These are phyloP conservation scores for Lactarius tabidus DNA, from an alignment of 768 basidiomycete species.

Conservation along the genomic window DNA sequence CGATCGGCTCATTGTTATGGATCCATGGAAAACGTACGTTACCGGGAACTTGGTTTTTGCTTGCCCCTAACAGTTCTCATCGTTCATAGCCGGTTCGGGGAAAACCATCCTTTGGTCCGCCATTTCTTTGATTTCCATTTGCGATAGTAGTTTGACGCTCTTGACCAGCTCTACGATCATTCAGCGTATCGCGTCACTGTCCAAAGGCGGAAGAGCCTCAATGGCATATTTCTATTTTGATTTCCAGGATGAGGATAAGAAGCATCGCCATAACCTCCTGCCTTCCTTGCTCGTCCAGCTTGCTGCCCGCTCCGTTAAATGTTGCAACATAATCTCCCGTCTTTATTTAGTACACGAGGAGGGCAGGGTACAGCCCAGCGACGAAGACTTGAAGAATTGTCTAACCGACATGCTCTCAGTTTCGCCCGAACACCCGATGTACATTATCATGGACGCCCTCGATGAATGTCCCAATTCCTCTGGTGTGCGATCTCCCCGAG, in stretches of 20 bases:
- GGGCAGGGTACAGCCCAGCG: background rate
- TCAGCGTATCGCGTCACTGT: too few species aligned
- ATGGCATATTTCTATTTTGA: too few species aligned
- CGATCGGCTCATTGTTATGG: too few species aligned
- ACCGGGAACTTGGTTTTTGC: too few species aligned
- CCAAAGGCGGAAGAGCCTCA: too few species aligned
- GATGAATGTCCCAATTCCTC: background rate
- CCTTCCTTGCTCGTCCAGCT: background rate
- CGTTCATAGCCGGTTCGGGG: too few species aligned
- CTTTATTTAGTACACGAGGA: background rate
- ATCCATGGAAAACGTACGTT: too few species aligned
- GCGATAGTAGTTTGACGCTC: too few species aligned
- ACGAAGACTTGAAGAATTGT: background rate
- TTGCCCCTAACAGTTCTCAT: too few species aligned
- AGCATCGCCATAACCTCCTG: background rate
- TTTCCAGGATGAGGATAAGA: background rate
- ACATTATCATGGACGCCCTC: background rate
- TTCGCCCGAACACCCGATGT: background rate
- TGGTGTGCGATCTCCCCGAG: background rate
- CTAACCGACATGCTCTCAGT: background rate
- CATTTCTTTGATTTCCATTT: too few species aligned
- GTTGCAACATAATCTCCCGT: background rate
- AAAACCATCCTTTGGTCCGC: too few species aligned
- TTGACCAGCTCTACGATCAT: too few species aligned
- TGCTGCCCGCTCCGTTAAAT: background rate